Conservation (phyloP, 1,139 yeast genomes). For the Lodderomyces pseudojiufengensis region DNA sequence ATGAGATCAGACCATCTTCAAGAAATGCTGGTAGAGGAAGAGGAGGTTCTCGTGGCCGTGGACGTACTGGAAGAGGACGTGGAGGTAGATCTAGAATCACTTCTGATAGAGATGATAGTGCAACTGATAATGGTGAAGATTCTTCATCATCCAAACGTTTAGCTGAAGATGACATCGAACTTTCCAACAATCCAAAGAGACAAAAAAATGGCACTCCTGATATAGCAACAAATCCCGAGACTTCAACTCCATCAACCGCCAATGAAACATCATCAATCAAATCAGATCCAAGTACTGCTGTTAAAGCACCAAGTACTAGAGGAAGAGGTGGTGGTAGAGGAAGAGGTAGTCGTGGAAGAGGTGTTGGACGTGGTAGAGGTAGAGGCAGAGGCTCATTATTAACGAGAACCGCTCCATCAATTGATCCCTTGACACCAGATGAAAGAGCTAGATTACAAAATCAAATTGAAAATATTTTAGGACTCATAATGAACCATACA, state of each 20-base stretch:
- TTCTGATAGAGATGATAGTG: not conserved
- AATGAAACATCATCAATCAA: no score
- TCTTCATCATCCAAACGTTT: constrained; percentile 10
- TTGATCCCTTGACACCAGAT: constrained; percentile 39
- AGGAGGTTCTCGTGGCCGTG: constrained; percentile 26
- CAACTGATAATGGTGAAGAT: constrained; percentile 2
- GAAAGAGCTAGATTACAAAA: constrained; percentile 42
- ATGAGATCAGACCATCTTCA: not conserved
- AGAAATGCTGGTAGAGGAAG: constrained; percentile 25
- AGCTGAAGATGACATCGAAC: constrained; percentile 13
- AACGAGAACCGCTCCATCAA: constrained; percentile 34
- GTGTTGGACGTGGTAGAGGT: constrained; percentile 23
- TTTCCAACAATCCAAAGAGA: constrained; percentile 18
- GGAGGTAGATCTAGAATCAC: not conserved
- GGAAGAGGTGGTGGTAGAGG: constrained; percentile 12
- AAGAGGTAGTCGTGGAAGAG: constrained; percentile 22
- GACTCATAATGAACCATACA: constrained; percentile 38
- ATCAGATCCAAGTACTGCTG: no score
- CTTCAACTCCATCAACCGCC: no score
- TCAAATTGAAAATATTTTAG: constrained; percentile 41
- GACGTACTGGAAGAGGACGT: constrained; percentile 9
- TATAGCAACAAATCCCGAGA: constrained; percentile 7
- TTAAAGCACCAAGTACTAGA: no score
- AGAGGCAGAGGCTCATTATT: constrained; percentile 27
- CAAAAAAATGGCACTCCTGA: constrained; percentile 30